phyloP scores from a whole-genome alignment of 169 alveolate species.

The Theileria orientalis region DNA sequence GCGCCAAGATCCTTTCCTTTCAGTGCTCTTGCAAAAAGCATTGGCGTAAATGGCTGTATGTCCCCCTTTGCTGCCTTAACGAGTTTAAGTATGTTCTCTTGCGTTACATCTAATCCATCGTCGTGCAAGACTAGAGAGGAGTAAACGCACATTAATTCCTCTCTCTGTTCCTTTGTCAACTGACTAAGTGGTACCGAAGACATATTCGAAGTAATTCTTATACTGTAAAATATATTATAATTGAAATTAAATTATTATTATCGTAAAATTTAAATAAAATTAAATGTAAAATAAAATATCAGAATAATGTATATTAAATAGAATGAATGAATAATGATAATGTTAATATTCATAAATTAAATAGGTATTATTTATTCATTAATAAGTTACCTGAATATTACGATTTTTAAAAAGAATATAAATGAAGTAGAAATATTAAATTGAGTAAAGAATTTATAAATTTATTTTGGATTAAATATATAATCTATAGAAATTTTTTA shows the following conservation, averaged over 20 bases:
- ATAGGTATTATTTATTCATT: too few species aligned
- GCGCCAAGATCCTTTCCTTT: constrained; percentile 80
- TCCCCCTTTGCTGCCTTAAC: constrained; percentile 86
- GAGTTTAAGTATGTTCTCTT: constrained; percentile 85
- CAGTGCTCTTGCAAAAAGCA: constrained; percentile 89
- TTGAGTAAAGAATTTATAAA: background rate
- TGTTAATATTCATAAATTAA: too few species aligned
- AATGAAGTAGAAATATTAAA: too few species aligned
- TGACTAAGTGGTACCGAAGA: constrained; percentile 77
- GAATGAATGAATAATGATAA: too few species aligned
- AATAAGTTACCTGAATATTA: too few species aligned
- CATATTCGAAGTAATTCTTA: constrained; percentile 25
- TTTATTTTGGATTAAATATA: constrained; percentile 1
- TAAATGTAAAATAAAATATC: too few species aligned
- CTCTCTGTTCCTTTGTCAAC: constrained; percentile 79
- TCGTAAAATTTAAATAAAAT: too few species aligned
- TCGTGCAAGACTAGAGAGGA: constrained; percentile 91
- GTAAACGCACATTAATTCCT: constrained; percentile 92
- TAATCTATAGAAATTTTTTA: background rate
- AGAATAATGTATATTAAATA: too few species aligned
- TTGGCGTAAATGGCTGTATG: constrained; percentile 92
- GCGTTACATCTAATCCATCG: constrained; percentile 88
- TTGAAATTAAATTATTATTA: too few species aligned
- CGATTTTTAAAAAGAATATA: too few species aligned
- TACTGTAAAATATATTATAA: background rate